phyloP scores from a whole-genome alignment of 495 filamentous ascomycete genomes.

The Rhypophila decipiens region DNA sequence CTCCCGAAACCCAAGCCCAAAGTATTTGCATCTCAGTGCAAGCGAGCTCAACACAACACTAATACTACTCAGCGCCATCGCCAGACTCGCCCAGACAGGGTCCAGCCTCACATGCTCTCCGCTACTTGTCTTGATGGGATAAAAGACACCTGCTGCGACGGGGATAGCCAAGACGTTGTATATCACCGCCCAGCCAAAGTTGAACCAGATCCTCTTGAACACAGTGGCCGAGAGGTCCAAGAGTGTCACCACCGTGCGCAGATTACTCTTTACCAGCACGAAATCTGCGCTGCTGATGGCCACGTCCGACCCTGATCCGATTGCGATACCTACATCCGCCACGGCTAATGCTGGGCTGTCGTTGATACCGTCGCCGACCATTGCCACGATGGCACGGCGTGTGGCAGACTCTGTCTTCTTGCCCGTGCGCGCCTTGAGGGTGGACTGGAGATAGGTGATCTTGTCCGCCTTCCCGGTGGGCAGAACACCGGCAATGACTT shows the following conservation, averaged over 20 bases:
- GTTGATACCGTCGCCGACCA: slow-evolving; percentile 84
- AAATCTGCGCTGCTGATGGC: slow-evolving; percentile 78
- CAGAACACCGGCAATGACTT: slow-evolving; percentile 83
- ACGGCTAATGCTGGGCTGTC: slow-evolving; percentile 75
- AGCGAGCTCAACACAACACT: slow-evolving; percentile 72
- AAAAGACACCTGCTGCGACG: slow-evolving; percentile 75
- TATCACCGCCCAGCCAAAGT: slow-evolving; percentile 83
- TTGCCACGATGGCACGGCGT: slow-evolving; percentile 37
- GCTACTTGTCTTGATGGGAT: slow-evolving; percentile 52
- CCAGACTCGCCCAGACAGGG: slow-evolving; percentile 79
- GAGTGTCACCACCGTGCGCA: slow-evolving; percentile 64
- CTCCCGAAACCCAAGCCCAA: slow-evolving; percentile 44
- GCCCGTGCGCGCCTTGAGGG: slow-evolving; percentile 34
- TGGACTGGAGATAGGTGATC: slow-evolving; percentile 68
- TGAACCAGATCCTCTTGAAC: slow-evolving; percentile 74
- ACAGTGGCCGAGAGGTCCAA: slow-evolving; percentile 64
- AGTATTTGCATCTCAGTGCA: slow-evolving; percentile 47
- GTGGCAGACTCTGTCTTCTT: slow-evolving; percentile 16
- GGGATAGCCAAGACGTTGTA: slow-evolving; percentile 80
- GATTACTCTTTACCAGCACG: slow-evolving; percentile 70
- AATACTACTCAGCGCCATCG: slow-evolving; percentile 82
- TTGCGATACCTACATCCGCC: slow-evolving; percentile 78
- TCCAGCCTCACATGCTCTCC: slow-evolving; percentile 52
- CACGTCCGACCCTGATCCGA: slow-evolving; percentile 78
- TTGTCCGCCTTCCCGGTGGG: slow-evolving; percentile 82